phyloP scores from a whole-genome alignment of 2,329 filamentous ascomycete species.

The Botrytis cinerea region DNA sequence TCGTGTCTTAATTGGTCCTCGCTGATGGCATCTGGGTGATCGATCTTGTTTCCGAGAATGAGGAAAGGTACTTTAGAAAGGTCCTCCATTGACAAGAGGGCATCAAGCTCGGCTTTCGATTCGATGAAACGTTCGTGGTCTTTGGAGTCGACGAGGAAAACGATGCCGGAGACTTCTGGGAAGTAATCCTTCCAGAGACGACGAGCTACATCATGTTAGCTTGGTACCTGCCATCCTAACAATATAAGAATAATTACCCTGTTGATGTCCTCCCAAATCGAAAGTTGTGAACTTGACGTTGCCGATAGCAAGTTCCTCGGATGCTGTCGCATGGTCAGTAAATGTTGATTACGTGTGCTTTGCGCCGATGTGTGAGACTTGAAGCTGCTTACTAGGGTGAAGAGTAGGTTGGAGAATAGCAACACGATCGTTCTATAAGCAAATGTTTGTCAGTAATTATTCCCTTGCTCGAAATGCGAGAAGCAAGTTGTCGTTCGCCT shows the following conservation, averaged over 20 bases:
- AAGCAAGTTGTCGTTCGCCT: conserved; percentile 18
- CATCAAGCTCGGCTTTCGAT: conserved; percentile 95
- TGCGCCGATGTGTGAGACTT: not conserved
- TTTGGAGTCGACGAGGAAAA: conserved; percentile 97
- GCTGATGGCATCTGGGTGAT: conserved; percentile 91
- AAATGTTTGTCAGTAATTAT: conserved; percentile 29
- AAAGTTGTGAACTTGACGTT: conserved; percentile 95
- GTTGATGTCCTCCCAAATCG: conserved; percentile 89
- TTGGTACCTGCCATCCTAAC: conserved; percentile 11
- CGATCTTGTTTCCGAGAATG: conserved; percentile 98
- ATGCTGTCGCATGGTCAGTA: conserved; percentile 55
- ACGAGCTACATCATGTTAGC: conserved; percentile 59
- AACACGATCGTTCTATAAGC: conserved; percentile 78
- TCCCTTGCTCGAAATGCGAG: conserved; percentile 8
- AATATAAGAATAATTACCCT: conserved; percentile 57
- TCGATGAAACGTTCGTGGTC: conserved; percentile 93
- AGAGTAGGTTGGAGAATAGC: conserved; percentile 88
- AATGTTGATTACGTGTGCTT: conserved; percentile 30
- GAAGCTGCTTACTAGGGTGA: conserved; percentile 69
- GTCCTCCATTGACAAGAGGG: conserved; percentile 94
- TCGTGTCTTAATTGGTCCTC: conserved; percentile 94
- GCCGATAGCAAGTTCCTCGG: conserved; percentile 88
- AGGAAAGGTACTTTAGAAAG: conserved; percentile 94
- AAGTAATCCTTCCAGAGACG: conserved; percentile 97
- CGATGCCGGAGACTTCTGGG: conserved; percentile 92